Evolutionary conservation across 2,329 filamentous ascomycete species (phyloP).

Genomic region (Penicillium sp.): DNA sequence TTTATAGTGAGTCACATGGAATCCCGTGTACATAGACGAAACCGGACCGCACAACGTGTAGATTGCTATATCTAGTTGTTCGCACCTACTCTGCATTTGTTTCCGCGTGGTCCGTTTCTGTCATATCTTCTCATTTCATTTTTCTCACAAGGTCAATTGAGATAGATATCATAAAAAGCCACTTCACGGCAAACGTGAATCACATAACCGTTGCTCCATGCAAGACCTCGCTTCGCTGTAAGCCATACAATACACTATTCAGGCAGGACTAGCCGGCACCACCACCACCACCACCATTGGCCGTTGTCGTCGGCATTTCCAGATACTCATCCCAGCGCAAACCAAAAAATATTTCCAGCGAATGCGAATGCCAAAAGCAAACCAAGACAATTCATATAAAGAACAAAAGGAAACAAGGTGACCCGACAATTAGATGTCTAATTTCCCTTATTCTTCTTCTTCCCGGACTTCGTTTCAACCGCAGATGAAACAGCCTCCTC

Average conservation of each 20-base stretch:
- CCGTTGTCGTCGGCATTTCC: neutral
- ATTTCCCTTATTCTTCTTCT: neutral
- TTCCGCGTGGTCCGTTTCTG: neutral
- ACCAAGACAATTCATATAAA: neutral
- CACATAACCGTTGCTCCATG: neutral
- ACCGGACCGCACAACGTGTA: neutral
- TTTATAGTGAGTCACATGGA: constrained; percentile 10
- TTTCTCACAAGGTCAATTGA: neutral
- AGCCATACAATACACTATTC: neutral
- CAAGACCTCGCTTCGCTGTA: neutral
- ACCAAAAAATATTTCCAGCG: neutral
- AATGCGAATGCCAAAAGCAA: neutral
- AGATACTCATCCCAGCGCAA: neutral
- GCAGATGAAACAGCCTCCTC: constrained; percentile 7
- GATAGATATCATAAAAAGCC: neutral
- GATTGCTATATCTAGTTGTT: neutral
- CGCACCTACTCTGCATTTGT: neutral
- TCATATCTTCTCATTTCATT: neutral
- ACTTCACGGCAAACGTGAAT: neutral
- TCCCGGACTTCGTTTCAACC: constrained; percentile 8
- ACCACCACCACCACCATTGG: neutral
- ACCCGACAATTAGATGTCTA: neutral
- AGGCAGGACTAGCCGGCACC: neutral
- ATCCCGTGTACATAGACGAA: constrained; percentile 20
- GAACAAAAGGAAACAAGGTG: neutral